Conservation (phyloP, 2,329 filamentous ascomycete genomes). For the Madurella mycetomatis region DNA sequence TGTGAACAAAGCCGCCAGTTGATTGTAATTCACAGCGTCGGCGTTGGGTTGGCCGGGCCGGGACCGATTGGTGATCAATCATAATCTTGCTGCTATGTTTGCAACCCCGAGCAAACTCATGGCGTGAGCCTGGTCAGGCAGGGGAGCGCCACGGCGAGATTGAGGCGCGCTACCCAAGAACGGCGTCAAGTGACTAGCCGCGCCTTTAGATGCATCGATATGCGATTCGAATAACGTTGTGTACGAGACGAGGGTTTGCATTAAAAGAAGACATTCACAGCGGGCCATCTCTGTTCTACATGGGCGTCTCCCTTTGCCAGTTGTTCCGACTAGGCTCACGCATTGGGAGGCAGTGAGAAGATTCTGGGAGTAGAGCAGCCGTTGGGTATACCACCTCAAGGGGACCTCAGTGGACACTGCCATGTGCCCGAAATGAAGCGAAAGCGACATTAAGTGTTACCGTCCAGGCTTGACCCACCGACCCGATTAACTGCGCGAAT, state of each 20-base stretch:
- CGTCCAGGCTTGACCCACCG: no score
- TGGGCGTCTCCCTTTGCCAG: no score
- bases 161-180: background rate
- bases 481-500: no score
- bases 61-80: background rate
- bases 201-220: background rate
- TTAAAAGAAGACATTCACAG: conserved; percentile 7
- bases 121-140: background rate
- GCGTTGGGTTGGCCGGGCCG: background rate
- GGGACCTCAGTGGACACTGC: background rate
- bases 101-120: background rate
- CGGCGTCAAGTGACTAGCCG: conserved; percentile 8
- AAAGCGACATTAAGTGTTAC: background rate
- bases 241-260: conserved; percentile 17
- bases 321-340: no score
- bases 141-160: background rate
- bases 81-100: background rate
- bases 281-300: background rate
- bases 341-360: no score
- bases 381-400: background rate
- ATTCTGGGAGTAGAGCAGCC: no score
- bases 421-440: background rate
- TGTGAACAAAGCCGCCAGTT: background rate
- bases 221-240: conserved; percentile 2
- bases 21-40: background rate